Base-by-base conservation (phyloP, 2,329 filamentous ascomycete genomes). In the Nigrospora sphaerica region DNA sequence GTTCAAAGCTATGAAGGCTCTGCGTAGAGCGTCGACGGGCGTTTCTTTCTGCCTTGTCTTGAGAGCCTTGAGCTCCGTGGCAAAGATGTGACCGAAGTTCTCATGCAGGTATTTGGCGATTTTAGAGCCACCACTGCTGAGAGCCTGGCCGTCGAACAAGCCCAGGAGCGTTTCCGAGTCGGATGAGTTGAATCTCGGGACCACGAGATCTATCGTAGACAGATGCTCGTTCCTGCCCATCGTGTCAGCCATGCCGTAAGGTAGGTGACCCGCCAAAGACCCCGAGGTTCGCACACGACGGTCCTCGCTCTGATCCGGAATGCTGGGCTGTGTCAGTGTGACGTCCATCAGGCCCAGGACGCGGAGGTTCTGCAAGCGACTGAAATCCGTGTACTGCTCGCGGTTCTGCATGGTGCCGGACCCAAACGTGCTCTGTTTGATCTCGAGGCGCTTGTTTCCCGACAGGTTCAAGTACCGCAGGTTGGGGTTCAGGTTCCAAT, bases 401-500 rank as follows among this genome's bases (percentile, higher is more conserved):
- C 62, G 81, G 70, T 73, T 86, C 62, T 64, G 77, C 42, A 35
- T 32, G 58, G 62, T 72, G 53, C 60, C 74, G 59, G 61, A 72
- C 54, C 62, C 74, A 41, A 79, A 80, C 9, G 77, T 72, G 23
- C 79, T 80, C 55, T 80, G 77, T 60, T 86, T 86, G 70, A 98
- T 97, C 66, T 98, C 93, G 32, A 98, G 70, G 43, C 92, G 83
- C 66, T 95, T 96, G 70, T 98, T 98, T 44, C 93, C 93, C 1
- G 92, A 97, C 60, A 98, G 75, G 60, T 97, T 98, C 52, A 98
- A 83, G 61, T 95, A 98, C 52, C 91, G 86, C 54, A 98, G 71
- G 57, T 96, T 95, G 42, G 87, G 88, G 59, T 98, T 98, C 75
- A 93, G 88, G 61, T 97, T 97, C 93, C 93, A 98, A 59, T 98